Evolutionary conservation across 108 stramenopile genomes (phyloP), one percentile per base, ranked within the genome.

Genomic region (Poteriospumella lacustris): DNA sequence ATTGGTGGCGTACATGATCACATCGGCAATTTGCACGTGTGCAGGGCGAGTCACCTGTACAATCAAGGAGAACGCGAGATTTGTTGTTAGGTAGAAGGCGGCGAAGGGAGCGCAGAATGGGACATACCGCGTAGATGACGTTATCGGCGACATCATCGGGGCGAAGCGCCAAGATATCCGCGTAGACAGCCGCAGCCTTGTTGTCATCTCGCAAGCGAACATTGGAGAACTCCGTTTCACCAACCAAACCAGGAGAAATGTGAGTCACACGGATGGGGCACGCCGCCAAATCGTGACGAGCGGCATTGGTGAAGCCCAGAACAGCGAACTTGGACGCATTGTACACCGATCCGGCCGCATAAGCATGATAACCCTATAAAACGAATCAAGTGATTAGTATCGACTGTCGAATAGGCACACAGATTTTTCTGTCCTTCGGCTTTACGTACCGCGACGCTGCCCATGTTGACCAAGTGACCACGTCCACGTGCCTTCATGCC

Each of bases 161-260:
- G 58, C n/a, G 0, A 2, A 76, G 33, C 0, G 42, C 31, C 58
- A 44, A n/a, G 34, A 76, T 28, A 15, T 76, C 36, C 19, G 28
- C 47, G 34, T 76, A 76, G 1, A 58, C 56, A 1, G 41, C 42
- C 19, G 0, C 58, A 33, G 75, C 75, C 56, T 76, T 76, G 1
- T 0, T 9, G 38, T 58, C 56, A 5, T 58, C 1, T 33, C 39
- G 1, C 56, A 76, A 44, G n/a, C 75, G 75, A 0, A 76, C 75
- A 0, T 58, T 9, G 39, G 58, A 1, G 36, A 76, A 76, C 34
- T 76, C 75, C 19, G 75, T 76, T 19, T 76, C 58, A 3, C 36
- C 56, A 5, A 64, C 60, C 31, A 76, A 76, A 5, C 75, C 75
- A 9, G 75, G 75, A 1, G 75, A 76, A 15, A 76, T 76, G 34